Base-by-base conservation (phyloP, 352 stramenopile genomes). In the Elongisporangium anandrum region DNA sequence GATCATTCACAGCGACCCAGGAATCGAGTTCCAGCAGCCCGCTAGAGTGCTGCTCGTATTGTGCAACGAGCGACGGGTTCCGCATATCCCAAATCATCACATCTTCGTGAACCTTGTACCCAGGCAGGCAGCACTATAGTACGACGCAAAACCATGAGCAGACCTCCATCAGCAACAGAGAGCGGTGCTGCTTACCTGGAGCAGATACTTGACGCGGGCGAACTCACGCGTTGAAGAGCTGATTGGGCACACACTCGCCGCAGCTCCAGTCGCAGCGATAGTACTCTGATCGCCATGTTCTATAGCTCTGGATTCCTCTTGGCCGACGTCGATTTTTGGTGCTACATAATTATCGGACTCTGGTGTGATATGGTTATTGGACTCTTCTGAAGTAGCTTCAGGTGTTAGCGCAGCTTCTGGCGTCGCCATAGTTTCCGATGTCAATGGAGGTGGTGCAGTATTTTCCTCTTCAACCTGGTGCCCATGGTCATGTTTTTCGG, bases 31-130 rank as follows among this genome's bases (percentile, higher is more conserved):
- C 74, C 6, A 94, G 61, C 2, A 94, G 34, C 0, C 81, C 83
- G 0, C 54, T 58, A 0, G 69, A 65, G 15, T 77, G 67, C 7
- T 80, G 66, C 20, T 85, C 79, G 59, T 90, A 92, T 51, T 92
- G 76, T 1, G 64, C 66, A 0, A 82, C 56, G 0, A 91, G 66
- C 9, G 65, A 69, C 47, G 79, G 73, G 53, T 87, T 91, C 20
- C 70, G 73, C 75, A 94, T 85, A 66, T 92, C 85, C 70, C 75
- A 88, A 54, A 92, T 81, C 41, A 73, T 58, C 34, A 94, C 63
- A 21, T 80, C 72, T 34, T 87, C 84, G 45, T 83, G 70, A 6
- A 94, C 60, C 9, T 59, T 65, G 61, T 69, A 82, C 0, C 73
- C 79, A 0, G 73, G 69, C 12, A 92, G 60, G 3, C 71, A 92